These are phyloP conservation scores for Puya raimondii DNA, from an alignment of 176 grass and related monocot species.

Conservation along the genomic window DNA sequence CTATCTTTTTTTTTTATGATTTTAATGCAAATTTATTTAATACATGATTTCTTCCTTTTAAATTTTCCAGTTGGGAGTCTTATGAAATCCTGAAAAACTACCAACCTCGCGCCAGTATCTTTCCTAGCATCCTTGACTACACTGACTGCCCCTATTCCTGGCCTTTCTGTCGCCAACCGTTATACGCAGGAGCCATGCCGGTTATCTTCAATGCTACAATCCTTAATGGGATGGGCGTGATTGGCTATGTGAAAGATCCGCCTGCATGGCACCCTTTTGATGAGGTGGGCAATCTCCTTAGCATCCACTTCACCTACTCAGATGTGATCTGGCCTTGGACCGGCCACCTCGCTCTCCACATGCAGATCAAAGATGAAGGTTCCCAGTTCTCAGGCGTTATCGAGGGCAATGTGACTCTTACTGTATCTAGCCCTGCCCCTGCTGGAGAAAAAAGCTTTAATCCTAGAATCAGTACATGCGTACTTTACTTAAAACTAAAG, in stretches of 20 bases:
- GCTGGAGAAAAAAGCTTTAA: slow-evolving; percentile 32
- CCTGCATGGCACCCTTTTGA: slow-evolving; percentile 78
- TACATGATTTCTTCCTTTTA: slow-evolving; percentile 6
- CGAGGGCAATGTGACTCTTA: slow-evolving; percentile 73
- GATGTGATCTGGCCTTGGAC: slow-evolving; percentile 98
- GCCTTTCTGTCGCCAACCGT: slow-evolving; percentile 90
- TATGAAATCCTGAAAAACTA: slow-evolving; percentile 88
- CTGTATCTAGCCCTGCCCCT: slow-evolving; percentile 51
- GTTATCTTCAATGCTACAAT: slow-evolving; percentile 94
- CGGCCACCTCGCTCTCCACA: slow-evolving; percentile 75
- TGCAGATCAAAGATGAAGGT: slow-evolving; percentile 96
- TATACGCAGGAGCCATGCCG: slow-evolving; percentile 92
- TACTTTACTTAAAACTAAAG: slow-evolving; percentile 75
- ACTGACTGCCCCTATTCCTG: slow-evolving; percentile 81
- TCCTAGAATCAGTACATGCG: slow-evolving; percentile 47
- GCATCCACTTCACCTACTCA: slow-evolving; percentile 83
- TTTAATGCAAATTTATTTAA: not conserved
- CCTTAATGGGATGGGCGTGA: slow-evolving; percentile 90
- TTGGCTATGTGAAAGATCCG: slow-evolving; percentile 71
- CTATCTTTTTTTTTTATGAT: slow-evolving; percentile 13
- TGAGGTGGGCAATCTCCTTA: slow-evolving; percentile 81
- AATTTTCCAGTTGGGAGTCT: slow-evolving; percentile 63
- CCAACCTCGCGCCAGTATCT: slow-evolving; percentile 77
- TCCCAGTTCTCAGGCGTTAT: slow-evolving; percentile 68
- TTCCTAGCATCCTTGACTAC: slow-evolving; percentile 73